phyloP scores from a whole-genome alignment of 2,329 filamentous ascomycete species.

The Colletotrichum echinochloae region DNA sequence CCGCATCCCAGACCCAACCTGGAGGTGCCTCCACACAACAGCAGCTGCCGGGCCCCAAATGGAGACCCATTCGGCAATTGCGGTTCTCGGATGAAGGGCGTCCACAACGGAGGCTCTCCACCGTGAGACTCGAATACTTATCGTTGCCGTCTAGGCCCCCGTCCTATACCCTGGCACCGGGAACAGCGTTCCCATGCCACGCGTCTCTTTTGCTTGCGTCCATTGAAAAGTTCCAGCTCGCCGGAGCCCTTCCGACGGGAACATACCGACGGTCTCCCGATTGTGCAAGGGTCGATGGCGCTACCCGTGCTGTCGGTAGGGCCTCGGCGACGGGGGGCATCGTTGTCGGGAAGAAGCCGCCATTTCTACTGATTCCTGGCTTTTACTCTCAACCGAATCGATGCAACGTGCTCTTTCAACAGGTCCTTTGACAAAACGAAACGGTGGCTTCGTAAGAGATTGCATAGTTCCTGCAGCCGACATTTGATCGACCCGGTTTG shows the following conservation, averaged over 20 bases:
- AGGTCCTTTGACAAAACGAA: not conserved
- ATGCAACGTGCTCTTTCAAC: not conserved
- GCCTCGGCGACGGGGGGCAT: conserved; percentile 13
- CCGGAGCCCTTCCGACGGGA: conserved; percentile 20
- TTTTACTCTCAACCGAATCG: not conserved
- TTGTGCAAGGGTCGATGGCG: conserved; percentile 31
- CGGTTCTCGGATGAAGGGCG: conserved; percentile 38
- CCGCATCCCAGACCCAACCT: conserved; percentile 17
- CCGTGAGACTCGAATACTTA: conserved; percentile 33
- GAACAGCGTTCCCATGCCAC: conserved; percentile 17
- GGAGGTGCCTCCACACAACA: conserved; percentile 30
- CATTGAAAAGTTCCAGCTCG: conserved; percentile 6
- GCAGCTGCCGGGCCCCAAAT: conserved; percentile 32
- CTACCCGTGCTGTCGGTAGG: conserved; percentile 25
- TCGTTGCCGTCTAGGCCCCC: conserved; percentile 18
- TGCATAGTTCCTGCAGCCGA: not conserved
- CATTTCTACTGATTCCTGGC: conserved; percentile 23
- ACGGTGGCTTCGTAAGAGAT: not conserved
- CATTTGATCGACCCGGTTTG: conserved; percentile 17
- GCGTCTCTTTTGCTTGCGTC: conserved; percentile 9
- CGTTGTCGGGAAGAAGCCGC: conserved; percentile 7
- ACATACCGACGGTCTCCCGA: conserved; percentile 28
- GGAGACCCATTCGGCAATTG: conserved; percentile 34
- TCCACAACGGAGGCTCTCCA: conserved; percentile 32
- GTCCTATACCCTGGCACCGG: conserved; percentile 11